Evolutionary conservation across 148 eudicot species (phyloP).

Genomic region (Amaranthus cruentus): DNA sequence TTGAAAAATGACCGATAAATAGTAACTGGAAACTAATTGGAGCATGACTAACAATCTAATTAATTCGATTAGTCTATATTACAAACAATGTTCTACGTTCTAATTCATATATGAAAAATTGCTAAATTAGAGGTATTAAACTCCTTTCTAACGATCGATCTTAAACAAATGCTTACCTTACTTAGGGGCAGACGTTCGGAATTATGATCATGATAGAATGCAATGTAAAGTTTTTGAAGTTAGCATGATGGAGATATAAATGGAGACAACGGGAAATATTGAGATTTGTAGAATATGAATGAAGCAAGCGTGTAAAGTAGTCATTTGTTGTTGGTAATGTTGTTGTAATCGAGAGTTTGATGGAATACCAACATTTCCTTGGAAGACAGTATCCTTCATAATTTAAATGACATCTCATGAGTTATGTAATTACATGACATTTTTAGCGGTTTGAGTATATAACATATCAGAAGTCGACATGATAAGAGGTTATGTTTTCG

Average conservation of each 20-base stretch:
- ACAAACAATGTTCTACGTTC: too few species aligned
- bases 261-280: slow-evolving; percentile 6
- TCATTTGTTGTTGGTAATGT: slow-evolving; percentile 1
- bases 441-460: not conserved
- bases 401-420: slow-evolving; percentile 14
- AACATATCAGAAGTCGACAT: not conserved
- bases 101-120: too few species aligned
- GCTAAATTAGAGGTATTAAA: too few species aligned
- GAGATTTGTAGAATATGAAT: too few species aligned
- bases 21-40: too few species aligned
- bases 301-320: slow-evolving; percentile 9
- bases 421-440: not conserved
- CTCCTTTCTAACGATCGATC: too few species aligned
- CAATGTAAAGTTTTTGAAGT: not conserved
- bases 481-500: too few species aligned
- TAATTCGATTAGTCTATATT: too few species aligned
- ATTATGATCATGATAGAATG: not conserved
- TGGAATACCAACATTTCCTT: slow-evolving; percentile 3
- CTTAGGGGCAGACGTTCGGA: too few species aligned
- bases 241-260: not conserved
- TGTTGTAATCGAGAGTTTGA: not conserved
- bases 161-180: too few species aligned
- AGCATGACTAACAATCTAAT: too few species aligned
- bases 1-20: too few species aligned
- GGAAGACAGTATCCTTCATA: not conserved